Evolutionary conservation across 306 rosid species (phyloP).

Genomic region (Malus sieversii): DNA sequence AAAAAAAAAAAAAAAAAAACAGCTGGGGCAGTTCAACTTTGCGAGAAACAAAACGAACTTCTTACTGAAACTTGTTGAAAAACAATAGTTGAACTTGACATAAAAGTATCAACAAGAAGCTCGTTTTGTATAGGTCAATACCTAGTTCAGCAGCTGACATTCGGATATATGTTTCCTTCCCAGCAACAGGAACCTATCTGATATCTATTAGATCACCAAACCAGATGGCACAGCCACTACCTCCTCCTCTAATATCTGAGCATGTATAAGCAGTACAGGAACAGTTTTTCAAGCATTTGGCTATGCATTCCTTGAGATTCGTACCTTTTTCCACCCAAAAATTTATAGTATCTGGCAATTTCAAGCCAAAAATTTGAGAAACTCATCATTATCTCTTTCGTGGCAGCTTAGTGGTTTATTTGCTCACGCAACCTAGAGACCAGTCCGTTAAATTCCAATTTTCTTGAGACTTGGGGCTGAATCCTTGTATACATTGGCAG

Average conservation of each 20-base stretch:
- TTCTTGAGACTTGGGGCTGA: constrained; percentile 19
- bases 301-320: constrained; percentile 36
- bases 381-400: constrained; percentile 23
- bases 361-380: constrained; percentile 25
- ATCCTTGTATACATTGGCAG: constrained; percentile 44
- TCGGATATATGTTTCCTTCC: constrained; percentile 34
- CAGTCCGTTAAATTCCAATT: too few species aligned
- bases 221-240: constrained; percentile 58
- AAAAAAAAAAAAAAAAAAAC: not conserved
- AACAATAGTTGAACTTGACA: not conserved
- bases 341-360: constrained; percentile 40
- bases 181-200: constrained; percentile 13
- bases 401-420: constrained; percentile 21
- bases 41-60: not conserved
- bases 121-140: not conserved
- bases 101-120: not conserved
- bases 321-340: constrained; percentile 37
- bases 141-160: constrained; percentile 25
- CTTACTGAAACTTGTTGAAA: too few species aligned
- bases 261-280: constrained; percentile 49
- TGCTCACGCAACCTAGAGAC: too few species aligned
- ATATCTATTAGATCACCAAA: constrained; percentile 36
- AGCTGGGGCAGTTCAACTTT: not conserved
- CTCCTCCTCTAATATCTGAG: constrained; percentile 31
- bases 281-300: constrained; percentile 40